A percentile compares a stretch with the other conserved stretches of the same genome.
These are phyloP conservation scores for Excoecaria agallocha DNA, from an alignment of 345 rosid genomes.

Conservation along the genomic window DNA sequence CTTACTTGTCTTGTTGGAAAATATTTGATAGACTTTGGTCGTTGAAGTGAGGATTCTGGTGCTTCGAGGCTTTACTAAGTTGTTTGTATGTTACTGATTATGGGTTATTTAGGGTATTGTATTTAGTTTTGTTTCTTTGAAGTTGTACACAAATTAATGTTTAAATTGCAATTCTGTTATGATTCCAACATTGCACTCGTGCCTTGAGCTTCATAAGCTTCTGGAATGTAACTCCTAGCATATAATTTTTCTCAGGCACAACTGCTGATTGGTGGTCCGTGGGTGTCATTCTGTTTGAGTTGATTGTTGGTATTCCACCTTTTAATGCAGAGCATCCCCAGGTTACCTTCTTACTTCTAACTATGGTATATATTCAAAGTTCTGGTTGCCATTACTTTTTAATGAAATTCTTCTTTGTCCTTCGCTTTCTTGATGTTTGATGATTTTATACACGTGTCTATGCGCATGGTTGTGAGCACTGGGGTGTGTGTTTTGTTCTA, in stretches of 20 bases:
- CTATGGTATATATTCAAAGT: slow-evolving; percentile 9
- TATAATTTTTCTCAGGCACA: slow-evolving; percentile 56
- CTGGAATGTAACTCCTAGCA: not conserved
- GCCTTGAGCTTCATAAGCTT: not conserved
- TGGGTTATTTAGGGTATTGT: not conserved
- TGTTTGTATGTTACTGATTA: slow-evolving; percentile 3
- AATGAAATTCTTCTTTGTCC: not conserved
- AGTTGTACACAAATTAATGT: not conserved
- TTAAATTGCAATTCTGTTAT: not conserved
- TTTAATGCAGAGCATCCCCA: slow-evolving; percentile 96
- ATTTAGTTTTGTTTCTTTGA: not conserved
- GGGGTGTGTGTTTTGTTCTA: not conserved
- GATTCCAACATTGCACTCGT: not conserved
- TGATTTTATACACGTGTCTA: not conserved
- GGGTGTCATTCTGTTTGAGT: slow-evolving; percentile 86
- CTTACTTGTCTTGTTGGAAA: slow-evolving; percentile 6
- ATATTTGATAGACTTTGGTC: not conserved
- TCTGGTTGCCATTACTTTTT: slow-evolving; percentile 10
- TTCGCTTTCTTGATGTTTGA: not conserved
- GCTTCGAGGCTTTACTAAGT: not conserved
- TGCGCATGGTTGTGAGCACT: too few species aligned
- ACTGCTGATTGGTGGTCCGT: slow-evolving; percentile 99
- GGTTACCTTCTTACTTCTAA: slow-evolving; percentile 34
- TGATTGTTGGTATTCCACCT: slow-evolving; percentile 97
- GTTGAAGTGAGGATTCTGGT: slow-evolving; percentile 2